These are phyloP conservation scores for Pseudogymnoascus sp. DNA, from an alignment of 2,329 filamentous ascomycete genomes.

Conservation along the genomic window DNA sequence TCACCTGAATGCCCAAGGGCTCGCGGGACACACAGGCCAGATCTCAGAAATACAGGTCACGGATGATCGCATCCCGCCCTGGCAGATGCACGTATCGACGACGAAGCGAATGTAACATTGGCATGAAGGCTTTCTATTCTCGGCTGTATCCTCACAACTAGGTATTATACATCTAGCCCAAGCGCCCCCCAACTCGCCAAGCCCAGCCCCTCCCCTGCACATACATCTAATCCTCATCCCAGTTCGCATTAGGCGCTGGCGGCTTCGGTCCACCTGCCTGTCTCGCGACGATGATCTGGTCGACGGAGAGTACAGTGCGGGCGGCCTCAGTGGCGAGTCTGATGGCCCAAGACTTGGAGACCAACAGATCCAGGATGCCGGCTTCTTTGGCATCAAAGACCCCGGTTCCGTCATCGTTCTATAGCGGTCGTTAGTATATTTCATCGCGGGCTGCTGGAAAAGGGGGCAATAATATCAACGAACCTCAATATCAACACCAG, in stretches of 20 bases:
- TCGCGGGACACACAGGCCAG: background rate
- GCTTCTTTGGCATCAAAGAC: conserved; percentile 79
- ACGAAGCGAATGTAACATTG: background rate
- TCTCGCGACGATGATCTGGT: conserved; percentile 97
- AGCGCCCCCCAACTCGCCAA: conserved; percentile 17
- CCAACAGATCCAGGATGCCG: conserved; percentile 85
- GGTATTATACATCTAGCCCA: conserved; percentile 26
- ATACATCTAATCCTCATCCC: conserved; percentile 31
- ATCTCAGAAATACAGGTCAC: background rate
- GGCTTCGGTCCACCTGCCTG: conserved; percentile 97
- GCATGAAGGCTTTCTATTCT: background rate
- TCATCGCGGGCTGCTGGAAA: background rate
- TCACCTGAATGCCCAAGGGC: background rate
- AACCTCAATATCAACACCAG: conserved; percentile 89
- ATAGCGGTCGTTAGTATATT: conserved; percentile 15
- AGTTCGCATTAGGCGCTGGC: conserved; percentile 75
- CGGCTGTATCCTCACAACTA: conserved; percentile 6
- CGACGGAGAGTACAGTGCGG: conserved; percentile 87
- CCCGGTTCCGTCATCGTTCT: conserved; percentile 72
- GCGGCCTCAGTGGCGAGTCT: conserved; percentile 93
- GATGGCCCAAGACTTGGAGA: conserved; percentile 93
- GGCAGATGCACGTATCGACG: background rate
- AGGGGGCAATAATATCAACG: conserved; percentile 17
- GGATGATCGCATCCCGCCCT: background rate
- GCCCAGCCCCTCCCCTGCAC: conserved; percentile 4